phyloP scores from a whole-genome alignment of 2,329 filamentous ascomycete species.

The Akanthomyces lecanii region DNA sequence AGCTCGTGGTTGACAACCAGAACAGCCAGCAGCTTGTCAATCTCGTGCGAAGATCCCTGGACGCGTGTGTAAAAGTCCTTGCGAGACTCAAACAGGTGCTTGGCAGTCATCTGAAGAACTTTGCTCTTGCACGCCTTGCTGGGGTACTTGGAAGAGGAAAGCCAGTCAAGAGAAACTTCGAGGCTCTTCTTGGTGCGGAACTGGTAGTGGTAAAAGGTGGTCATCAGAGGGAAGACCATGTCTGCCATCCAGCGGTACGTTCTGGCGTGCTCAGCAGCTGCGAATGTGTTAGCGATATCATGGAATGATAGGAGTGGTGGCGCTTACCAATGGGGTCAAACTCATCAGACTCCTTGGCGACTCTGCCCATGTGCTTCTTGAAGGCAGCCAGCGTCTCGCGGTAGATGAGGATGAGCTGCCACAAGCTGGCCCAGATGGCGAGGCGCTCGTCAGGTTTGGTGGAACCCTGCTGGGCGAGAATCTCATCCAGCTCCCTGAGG shows the following conservation, averaged over 20 bases:
- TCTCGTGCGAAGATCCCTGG: constrained; percentile 29
- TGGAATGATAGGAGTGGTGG: neutral
- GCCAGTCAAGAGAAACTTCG: constrained; percentile 36
- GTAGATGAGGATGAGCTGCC: constrained; percentile 48
- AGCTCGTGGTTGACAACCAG: constrained; percentile 37
- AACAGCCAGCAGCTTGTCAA: constrained; percentile 31
- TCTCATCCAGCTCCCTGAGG: constrained; percentile 37
- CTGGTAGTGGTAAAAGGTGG: constrained; percentile 39
- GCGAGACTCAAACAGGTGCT: constrained; percentile 32
- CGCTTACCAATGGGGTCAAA: constrained; percentile 24
- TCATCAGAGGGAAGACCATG: constrained; percentile 35
- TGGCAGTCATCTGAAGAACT: constrained; percentile 26
- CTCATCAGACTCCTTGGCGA: constrained; percentile 23
- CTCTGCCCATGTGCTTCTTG: constrained; percentile 27
- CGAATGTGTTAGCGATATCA: neutral
- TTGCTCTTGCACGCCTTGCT: constrained; percentile 25
- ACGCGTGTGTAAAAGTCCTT: constrained; percentile 35
- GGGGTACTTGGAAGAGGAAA: constrained; percentile 29
- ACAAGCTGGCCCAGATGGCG: constrained; percentile 45
- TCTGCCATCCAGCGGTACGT: constrained; percentile 30
- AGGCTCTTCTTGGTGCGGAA: constrained; percentile 39
- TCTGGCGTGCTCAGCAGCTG: constrained; percentile 20
- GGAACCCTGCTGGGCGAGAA: constrained; percentile 35
- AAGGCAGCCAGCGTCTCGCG: constrained; percentile 36
- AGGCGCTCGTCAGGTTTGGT: constrained; percentile 37